A percentile compares a stretch with the other conserved stretches of the same genome.
These are phyloP conservation scores for Blastobotrys buckinghamii DNA, from an alignment of 1,139 yeast species.

Conservation along the genomic window DNA sequence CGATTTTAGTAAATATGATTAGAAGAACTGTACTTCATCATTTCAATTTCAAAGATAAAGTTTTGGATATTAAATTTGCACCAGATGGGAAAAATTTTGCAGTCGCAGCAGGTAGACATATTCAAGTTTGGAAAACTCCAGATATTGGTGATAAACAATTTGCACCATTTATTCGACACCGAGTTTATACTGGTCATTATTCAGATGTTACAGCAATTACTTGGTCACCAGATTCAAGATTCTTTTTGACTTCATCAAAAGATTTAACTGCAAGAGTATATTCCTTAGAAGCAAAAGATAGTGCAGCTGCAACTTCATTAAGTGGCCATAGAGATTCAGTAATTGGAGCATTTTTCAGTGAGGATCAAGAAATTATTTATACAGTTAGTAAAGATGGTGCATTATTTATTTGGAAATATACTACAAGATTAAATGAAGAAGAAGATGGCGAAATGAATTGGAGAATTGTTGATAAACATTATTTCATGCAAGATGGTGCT, in stretches of 20 bases:
- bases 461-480: slow-evolving; percentile 77
- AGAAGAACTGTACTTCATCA: slow-evolving; percentile 89
- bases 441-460: slow-evolving; percentile 42
- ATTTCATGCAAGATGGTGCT: slow-evolving; percentile 58
- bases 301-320: slow-evolving; percentile 74
- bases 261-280: slow-evolving; percentile 88
- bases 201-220: slow-evolving; percentile 70
- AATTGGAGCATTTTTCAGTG: slow-evolving; percentile 77
- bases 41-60: slow-evolving; percentile 82
- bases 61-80: slow-evolving; percentile 70
- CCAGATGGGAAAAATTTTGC: slow-evolving; percentile 90
- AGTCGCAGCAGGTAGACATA: slow-evolving; percentile 70
- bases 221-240: slow-evolving; percentile 91
- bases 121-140: slow-evolving; percentile 96
- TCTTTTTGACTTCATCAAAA: slow-evolving; percentile 77
- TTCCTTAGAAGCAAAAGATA: slow-evolving; percentile 69
- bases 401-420: slow-evolving; percentile 83
- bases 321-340: slow-evolving; percentile 94
- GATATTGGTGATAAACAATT: slow-evolving; percentile 68
- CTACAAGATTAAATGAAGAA: slow-evolving; percentile 45
- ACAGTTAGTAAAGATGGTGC: slow-evolving; percentile 96
- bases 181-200: slow-evolving; percentile 90
- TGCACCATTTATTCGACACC: slow-evolving; percentile 90
- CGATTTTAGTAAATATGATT: slow-evolving; percentile 78
- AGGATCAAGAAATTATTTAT: slow-evolving; percentile 79